A percentile compares a stretch with the other conserved stretches of the same genome.
Evolutionary conservation across 441 rosid species (phyloP).

Genomic region (Corymbia calophylla): DNA sequence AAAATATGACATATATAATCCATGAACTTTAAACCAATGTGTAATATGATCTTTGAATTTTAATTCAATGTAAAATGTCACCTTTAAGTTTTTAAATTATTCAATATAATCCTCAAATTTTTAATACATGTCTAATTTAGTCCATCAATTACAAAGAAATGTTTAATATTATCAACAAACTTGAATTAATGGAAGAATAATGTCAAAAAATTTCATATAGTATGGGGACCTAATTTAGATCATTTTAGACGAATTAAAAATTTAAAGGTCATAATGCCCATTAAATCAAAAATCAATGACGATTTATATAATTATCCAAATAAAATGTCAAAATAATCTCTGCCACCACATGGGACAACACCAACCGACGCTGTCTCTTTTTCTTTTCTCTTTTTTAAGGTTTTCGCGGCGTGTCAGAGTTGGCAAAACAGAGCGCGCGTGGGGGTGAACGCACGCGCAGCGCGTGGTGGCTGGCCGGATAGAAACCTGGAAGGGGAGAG

Average conservation of each 20-base stretch:
- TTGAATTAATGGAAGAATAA: too few species aligned
- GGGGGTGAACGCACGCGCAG: background rate
- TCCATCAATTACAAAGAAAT: too few species aligned
- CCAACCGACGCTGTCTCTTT: background rate
- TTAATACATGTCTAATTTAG: too few species aligned
- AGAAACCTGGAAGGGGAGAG: background rate
- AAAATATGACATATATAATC: background rate
- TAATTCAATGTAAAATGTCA: too few species aligned
- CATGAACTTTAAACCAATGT: background rate
- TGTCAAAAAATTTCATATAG: too few species aligned
- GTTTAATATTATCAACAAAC: too few species aligned
- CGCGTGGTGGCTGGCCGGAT: background rate
- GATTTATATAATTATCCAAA: background rate
- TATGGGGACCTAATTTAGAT: too few species aligned
- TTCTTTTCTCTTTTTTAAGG: accelerated
- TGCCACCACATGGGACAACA: background rate
- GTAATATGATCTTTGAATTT: too few species aligned
- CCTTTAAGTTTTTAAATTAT: too few species aligned
- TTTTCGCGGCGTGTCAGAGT: background rate
- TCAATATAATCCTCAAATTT: accelerated
- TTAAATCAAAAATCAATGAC: too few species aligned
- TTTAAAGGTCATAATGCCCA: accelerated
- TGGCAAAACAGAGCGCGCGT: background rate
- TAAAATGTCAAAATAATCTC: background rate
- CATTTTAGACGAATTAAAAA: too few species aligned